Evolutionary conservation across 2,329 filamentous ascomycete species (phyloP), one percentile per base, ranked within the genome.

Genomic region (Talaromyces verruculosus): DNA sequence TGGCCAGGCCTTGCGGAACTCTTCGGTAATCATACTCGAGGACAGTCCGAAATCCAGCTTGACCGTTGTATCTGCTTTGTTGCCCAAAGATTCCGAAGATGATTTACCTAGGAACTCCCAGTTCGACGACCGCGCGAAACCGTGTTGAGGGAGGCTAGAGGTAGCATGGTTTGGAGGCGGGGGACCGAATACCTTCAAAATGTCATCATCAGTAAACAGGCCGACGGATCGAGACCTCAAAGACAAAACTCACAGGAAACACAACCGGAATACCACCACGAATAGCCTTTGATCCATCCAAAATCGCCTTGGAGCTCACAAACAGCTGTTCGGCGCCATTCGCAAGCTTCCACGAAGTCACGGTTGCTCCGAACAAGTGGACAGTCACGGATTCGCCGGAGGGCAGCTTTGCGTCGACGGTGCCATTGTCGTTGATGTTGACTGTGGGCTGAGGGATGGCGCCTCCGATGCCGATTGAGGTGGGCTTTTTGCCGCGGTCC

Each of bases 41-140:
- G 90, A 92, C 41, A 99, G 88, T 33, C 94, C 95, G 78, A 99
- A 98, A 82, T 99, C 95, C 67, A 99, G 89, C 84, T 96, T 97
- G 70, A 98, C 89, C 59, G 88, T 89, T 73, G 88, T 83, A 74
- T 91, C 85, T 68, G 81, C 82, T 55, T 78, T 78, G 68, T 77
- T 65, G 70, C 68, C 69, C 19, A 71, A 65, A 8, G 79, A 79
- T 68, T 79, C 75, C 61, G 78, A 75, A 13, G 78, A 75, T 67
- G 78, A 79, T 71, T 80, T 82, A 63, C 93, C 93, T 61, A 99
- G 85, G 77, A 95, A 97, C 78, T 98, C 93, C 95, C 95, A 99
- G 68, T 87, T 87, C 55, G 89, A 91, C 74, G 87, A 93, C 72
- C 95, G 92, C 45, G 94, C 95, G 79, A 99, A 96, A 71, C 95